A percentile compares a stretch with the other conserved stretches of the same genome.
These are phyloP conservation scores for Achaetomiella virescens DNA, from an alignment of 495 filamentous ascomycete species.

Conservation along the genomic window DNA sequence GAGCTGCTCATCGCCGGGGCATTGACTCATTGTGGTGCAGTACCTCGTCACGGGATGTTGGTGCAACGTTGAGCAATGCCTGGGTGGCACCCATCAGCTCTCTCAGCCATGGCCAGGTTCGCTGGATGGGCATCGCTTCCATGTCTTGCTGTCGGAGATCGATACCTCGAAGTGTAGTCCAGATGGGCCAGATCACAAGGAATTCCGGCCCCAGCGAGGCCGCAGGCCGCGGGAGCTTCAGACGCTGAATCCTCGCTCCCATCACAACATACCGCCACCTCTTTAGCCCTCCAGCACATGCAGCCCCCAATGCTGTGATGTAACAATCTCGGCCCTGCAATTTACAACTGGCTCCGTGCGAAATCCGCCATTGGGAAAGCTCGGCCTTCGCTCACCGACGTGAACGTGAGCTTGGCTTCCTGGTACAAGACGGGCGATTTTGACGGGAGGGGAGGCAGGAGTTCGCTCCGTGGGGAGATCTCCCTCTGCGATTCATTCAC, in stretches of 20 bases:
- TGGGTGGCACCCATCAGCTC: background rate
- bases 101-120: background rate
- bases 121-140: background rate
- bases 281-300: constrained; percentile 1
- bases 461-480: no score
- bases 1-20: background rate
- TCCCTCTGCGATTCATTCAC: no score
- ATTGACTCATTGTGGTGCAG: background rate
- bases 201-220: background rate
- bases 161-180: background rate
- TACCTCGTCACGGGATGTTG: background rate
- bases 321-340: constrained; percentile 3
- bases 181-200: background rate
- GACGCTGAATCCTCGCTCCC: constrained; percentile 1
- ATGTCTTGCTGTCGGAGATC: background rate
- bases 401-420: no score
- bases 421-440: no score
- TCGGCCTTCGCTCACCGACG: no score
- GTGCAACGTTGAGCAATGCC: background rate
- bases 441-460: no score
- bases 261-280: constrained; percentile 9
- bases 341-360: background rate
- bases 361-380: background rate
- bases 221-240: background rate
- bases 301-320: background rate